Evolutionary conservation across 2,329 filamentous ascomycete species (phyloP), one percentile per base, ranked within the genome.

Genomic region (Penicillium hordei): DNA sequence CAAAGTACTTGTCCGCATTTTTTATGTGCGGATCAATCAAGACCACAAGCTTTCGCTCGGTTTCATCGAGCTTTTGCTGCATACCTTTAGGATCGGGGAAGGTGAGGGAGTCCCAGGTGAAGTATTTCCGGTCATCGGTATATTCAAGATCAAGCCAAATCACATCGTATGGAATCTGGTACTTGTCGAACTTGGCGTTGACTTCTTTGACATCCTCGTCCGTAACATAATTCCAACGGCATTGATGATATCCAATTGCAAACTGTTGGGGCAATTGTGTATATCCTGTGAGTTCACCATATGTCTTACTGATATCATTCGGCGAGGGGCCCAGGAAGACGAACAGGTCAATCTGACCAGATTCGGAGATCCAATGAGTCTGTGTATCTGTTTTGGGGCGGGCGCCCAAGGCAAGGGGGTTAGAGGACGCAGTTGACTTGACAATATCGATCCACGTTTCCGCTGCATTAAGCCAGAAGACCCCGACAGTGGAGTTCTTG

Each of bases 121-220:
- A 99, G 80, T 99, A 99, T 78, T 96, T 95, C 78, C 94, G 93
- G 74, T 89, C 92, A 59, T 99, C 90, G 0, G 93, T 95, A 75
- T 97, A 99, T 78, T 99, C 94, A 65, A 99, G 91, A 69, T 99
- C 94, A 19, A 99, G 86, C 94, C 94, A 99, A 69, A 99, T 99
- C 63, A 97, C 90, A 76, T 99, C 94, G 78, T 97, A 99, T 0
- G 94, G 94, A 54, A 99, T 97, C 72, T 91, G 88, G 76, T 88
- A 86, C 78, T 94, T 95, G 79, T 97, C 93, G 79, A 99, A 96
- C 74, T 95, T 96, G 64, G 90, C 87, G 73, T 97, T 93, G 42
- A 99, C 93, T 69, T 97, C 93, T 75, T 90, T 95, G 58, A 99
- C 93, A 76, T 99, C 94, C 63, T 97, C 92, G 68, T 97, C 93